Evolutionary conservation across 192 early-diverging fungal species (phyloP).

Genomic region (Backusella circina): DNA sequence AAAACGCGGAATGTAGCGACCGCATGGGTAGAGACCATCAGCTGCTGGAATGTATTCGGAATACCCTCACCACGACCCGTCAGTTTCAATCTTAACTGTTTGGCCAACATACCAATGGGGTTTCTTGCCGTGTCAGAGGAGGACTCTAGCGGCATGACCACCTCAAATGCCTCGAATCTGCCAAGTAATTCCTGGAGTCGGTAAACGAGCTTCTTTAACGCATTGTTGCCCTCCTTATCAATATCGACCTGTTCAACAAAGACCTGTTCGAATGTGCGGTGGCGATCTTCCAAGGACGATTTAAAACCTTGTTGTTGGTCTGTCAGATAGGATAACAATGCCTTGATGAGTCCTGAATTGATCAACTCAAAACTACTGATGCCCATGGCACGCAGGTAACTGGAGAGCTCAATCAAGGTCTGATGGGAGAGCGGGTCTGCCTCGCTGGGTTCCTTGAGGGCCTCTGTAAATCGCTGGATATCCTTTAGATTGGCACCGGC

Average conservation of each 20-base stretch:
- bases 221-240: slow-evolving; percentile 25
- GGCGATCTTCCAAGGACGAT: background rate
- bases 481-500: slow-evolving; percentile 7
- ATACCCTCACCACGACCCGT: slow-evolving; percentile 49
- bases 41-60: slow-evolving; percentile 42
- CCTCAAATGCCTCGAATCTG: slow-evolving; percentile 65
- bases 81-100: slow-evolving; percentile 67
- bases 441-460: background rate
- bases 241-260: slow-evolving; percentile 51
- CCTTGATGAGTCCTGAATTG: slow-evolving; percentile 69
- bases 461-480: background rate
- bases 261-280: slow-evolving; percentile 47
- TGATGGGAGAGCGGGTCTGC: slow-evolving; percentile 9
- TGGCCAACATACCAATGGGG: slow-evolving; percentile 65
- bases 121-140: slow-evolving; percentile 33
- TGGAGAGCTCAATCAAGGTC: slow-evolving; percentile 23
- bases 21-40: slow-evolving; percentile 81
- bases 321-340: slow-evolving; percentile 51
- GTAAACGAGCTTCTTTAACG: slow-evolving; percentile 53
- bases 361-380: slow-evolving; percentile 79
- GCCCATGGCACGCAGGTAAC: slow-evolving; percentile 31
- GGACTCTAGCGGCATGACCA: slow-evolving; percentile 42
- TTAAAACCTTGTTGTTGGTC: background rate
- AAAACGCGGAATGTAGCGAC: slow-evolving; percentile 77
- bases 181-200: slow-evolving; percentile 71